Base-by-base conservation (phyloP, 2,329 filamentous ascomycete genomes). In the Huntiella abstrusa region DNA sequence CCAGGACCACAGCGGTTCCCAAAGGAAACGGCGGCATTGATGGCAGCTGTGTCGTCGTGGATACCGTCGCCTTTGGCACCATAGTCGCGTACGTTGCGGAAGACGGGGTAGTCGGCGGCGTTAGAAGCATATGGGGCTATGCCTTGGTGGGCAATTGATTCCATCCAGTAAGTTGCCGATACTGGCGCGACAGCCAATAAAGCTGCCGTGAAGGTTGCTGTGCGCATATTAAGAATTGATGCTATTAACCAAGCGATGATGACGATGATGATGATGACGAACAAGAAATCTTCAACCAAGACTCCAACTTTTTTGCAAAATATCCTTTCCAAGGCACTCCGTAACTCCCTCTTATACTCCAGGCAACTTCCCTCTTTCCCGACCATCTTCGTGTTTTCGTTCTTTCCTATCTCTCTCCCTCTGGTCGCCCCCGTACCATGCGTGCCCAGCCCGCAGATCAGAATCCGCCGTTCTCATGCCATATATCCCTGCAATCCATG, bases 81-180 rank as follows among this genome's bases (percentile, higher is more conserved):
- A 53, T 59, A 68, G 43, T 62, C 60, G 53, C 63, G 66, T 38
- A 70, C 66, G 49, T 68, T 69, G 4, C 67, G 58, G 54, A 67
- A 70, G 28, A 70, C 60, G 17, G 59, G 52, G 54, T 70, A 70
- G 16, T 49, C 51, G 4, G 40, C 8, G 13, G 59, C 56, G 51
- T 66, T 58, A 1, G 54, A 46, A 51, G 68, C 66, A 58, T 68
- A 69, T 2, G 67, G 59, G 0, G 67, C 62, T 15, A 64, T 56
- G 45, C 68, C 68, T 47, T 66, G 64, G 51, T 69, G 68, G 8
- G 55, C 54, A 46, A 70, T 59, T 15, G 62, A 58, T 32, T 67
- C 65, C 58, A 70, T 61, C 63, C 62, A 64, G 54, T 57, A 64
- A 2, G 54, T 49, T 5, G 54, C 45, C n/a, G 45, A 19, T 11